Base-by-base conservation (phyloP, 352 stramenopile genomes). In the Globisporangium recalcitrans region DNA sequence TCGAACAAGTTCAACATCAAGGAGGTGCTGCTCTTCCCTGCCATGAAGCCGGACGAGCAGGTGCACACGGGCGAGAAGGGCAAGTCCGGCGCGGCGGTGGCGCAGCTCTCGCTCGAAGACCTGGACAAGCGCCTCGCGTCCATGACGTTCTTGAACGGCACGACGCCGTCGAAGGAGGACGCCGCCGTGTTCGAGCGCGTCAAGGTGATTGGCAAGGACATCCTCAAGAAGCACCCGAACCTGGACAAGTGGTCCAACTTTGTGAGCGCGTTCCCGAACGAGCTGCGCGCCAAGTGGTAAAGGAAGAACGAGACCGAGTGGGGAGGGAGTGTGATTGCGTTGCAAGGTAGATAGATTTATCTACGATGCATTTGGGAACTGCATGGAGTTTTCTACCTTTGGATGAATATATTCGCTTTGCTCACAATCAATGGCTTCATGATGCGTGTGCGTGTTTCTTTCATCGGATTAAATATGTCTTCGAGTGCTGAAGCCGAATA, bases 1-100 rank as follows among this genome's bases (percentile, higher is more conserved):
- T 97, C 93, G 52, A 98, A 98, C 75, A 88, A 80, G 58, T 90
- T 90, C 60, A 91, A 92, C 71, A 91, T 93, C 77, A 99, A 99
- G 86, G 97, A 99, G 77, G 97, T 99, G 44, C 76, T 99, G 63
- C 80, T 99, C 13, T 99, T 99, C 81, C 97, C 97, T 44, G 97
- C 97, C 51, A 99, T 99, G 97, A 99, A 99, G 79, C 97, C 97
- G 16, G 84, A 97, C 32, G 83, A 93, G 68, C 80, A 92, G 69
- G 64, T 70, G 53, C 61, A 65, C 53, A 64, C 62, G 49, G 36
- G 38, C 11, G 47, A 54, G 36, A 63, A 42, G 21, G 52, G 44
- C 22, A 54, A 54, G 29, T 52, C 27, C 21, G 9, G 24, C 5
- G 60, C 52, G 31, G 40, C 29, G 5, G 29, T 51, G 2, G 16